phyloP scores from a whole-genome alignment of 78 protist species.

The Diacronema lutheri region DNA sequence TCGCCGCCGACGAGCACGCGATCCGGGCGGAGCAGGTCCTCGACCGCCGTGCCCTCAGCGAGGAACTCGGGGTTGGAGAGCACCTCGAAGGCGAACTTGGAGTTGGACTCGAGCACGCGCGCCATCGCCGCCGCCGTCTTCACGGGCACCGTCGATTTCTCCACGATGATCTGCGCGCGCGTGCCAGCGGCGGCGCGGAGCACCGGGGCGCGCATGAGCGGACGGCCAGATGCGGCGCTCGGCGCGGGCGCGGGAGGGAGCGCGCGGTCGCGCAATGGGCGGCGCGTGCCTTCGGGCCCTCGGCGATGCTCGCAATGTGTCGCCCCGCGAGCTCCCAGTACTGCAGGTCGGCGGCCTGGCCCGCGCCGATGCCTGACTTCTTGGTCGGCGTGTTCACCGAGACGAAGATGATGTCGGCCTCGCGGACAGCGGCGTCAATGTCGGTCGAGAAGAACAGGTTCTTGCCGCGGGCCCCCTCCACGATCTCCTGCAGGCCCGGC shows the following conservation, averaged over 20 bases:
- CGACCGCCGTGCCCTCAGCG: constrained; percentile 89
- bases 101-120: constrained; percentile 3
- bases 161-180: constrained; percentile 75
- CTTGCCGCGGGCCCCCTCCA: constrained; percentile 32
- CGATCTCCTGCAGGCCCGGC: constrained; percentile 82
- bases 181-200: background rate
- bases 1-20: constrained; percentile 93
- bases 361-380: constrained; percentile 69
- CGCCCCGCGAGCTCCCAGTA: constrained; percentile 52
- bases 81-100: constrained; percentile 33
- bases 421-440: constrained; percentile 46
- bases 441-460: constrained; percentile 85
- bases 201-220: background rate
- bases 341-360: constrained; percentile 75
- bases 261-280: background rate
- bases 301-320: background rate
- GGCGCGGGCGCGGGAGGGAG: too few relatives aligned
- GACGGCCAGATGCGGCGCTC: background rate
- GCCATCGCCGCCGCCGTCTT: constrained; percentile 55
- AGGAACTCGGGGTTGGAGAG: constrained; percentile 95
- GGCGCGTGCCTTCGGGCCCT: too few relatives aligned
- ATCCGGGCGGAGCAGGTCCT: constrained; percentile 83
- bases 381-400: constrained; percentile 93
- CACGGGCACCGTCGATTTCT: constrained; percentile 91
- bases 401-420: constrained; percentile 82